Evolutionary conservation across 2,329 filamentous ascomycete genomes (phyloP).

Genomic region (Nothopassalora personata): DNA sequence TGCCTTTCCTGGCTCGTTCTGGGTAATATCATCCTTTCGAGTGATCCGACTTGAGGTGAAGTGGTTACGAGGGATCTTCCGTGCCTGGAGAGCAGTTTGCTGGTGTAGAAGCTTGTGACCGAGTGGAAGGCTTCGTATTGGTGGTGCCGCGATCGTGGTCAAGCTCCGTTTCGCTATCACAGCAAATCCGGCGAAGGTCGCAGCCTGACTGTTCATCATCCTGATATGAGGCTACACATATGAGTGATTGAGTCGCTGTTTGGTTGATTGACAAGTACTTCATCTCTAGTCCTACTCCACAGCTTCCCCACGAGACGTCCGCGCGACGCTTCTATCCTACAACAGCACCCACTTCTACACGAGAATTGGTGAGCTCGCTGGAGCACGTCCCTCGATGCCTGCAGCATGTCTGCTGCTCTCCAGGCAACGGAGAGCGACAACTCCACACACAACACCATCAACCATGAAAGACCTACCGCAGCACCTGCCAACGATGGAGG

Average conservation of each 20-base stretch:
- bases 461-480: slow-evolving; percentile 8
- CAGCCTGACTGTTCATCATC: slow-evolving; percentile 12
- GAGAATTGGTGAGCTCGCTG: neutral
- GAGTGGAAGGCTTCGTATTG: slow-evolving; percentile 16
- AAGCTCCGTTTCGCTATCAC: slow-evolving; percentile 22
- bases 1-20: slow-evolving; percentile 6
- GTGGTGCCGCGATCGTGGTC: slow-evolving; percentile 16
- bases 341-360: neutral
- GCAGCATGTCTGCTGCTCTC: slow-evolving; percentile 35
- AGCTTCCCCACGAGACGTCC: neutral
- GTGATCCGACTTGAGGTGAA: slow-evolving; percentile 20
- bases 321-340: neutral
- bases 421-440: slow-evolving; percentile 23
- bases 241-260: neutral
- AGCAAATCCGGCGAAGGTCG: slow-evolving; percentile 30
- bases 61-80: slow-evolving; percentile 23
- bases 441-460: slow-evolving; percentile 1
- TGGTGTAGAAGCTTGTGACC: slow-evolving; percentile 14
- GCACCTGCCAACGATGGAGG: slow-evolving; percentile 21
- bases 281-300: neutral
- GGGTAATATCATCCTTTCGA: slow-evolving; percentile 12
- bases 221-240: neutral
- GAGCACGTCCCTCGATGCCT: slow-evolving; percentile 24
- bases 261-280: neutral
- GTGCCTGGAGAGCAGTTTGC: slow-evolving; percentile 7